A percentile compares a stretch with the other conserved stretches of the same genome.
These are phyloP conservation scores for Teunomyces pallodes DNA, from an alignment of 805 yeast genomes.

Conservation along the genomic window DNA sequence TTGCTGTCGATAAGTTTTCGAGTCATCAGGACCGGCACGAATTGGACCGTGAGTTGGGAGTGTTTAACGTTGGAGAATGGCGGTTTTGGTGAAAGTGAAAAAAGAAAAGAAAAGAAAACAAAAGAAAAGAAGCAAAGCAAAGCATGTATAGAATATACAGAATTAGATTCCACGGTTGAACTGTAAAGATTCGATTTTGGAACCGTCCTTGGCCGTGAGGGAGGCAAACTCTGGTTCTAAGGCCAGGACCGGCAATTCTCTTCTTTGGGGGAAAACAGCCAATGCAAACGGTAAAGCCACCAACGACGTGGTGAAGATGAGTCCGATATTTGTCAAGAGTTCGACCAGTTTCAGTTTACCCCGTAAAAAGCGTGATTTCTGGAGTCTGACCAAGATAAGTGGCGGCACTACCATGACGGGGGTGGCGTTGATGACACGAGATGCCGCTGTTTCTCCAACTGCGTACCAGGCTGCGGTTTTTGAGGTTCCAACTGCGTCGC, in stretches of 20 bases:
- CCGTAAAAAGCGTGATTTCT: slow-evolving; percentile 58
- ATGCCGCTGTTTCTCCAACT: slow-evolving; percentile 95
- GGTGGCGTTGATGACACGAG: slow-evolving; percentile 92
- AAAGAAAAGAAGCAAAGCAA: too few species aligned
- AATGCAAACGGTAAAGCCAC: slow-evolving; percentile 90
- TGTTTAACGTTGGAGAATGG: slow-evolving; percentile 47
- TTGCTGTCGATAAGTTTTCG: slow-evolving; percentile 35
- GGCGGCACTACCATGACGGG: slow-evolving; percentile 98
- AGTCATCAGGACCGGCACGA: slow-evolving; percentile 40
- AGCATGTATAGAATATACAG: slow-evolving; percentile 22
- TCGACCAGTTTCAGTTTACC: slow-evolving; percentile 66
- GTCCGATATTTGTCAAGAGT: slow-evolving; percentile 74
- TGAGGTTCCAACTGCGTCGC: slow-evolving; percentile 65
- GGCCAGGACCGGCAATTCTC: slow-evolving; percentile 52
- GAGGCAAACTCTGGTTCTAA: slow-evolving; percentile 66
- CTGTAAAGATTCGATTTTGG: slow-evolving; percentile 57
- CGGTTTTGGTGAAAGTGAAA: slow-evolving; percentile 47
- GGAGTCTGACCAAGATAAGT: slow-evolving; percentile 72
- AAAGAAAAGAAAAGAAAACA: too few species aligned
- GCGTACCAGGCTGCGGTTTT: slow-evolving; percentile 87
- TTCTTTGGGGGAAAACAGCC: slow-evolving; percentile 92
- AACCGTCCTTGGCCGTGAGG: slow-evolving; percentile 62
- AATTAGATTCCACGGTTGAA: slow-evolving; percentile 89
- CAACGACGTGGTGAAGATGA: slow-evolving; percentile 82
- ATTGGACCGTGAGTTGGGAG: slow-evolving; percentile 49